Evolutionary conservation across 805 yeast genomes (phyloP).

Genomic region (Candida coquimbonensis): DNA sequence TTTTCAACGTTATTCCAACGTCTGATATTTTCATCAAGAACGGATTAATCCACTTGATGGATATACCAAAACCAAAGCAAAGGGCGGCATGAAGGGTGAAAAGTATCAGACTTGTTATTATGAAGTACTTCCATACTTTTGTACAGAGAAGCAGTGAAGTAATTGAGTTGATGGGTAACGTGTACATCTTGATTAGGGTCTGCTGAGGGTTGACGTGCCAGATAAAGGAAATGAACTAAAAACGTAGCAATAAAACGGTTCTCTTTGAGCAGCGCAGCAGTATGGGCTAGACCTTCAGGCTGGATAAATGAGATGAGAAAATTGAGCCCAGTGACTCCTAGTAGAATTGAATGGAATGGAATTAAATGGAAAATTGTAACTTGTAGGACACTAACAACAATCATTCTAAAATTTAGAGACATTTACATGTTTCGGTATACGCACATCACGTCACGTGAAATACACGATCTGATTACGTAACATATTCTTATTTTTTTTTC

Average conservation of each 20-base stretch:
- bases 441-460: too few relatives aligned
- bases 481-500: neutral
- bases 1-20: constrained; percentile 9
- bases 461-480: neutral
- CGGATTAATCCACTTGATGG: constrained; percentile 24
- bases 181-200: neutral
- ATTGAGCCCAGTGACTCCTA: too few relatives aligned
- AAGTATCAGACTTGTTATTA: neutral
- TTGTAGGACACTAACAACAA: too few relatives aligned
- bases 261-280: too few relatives aligned
- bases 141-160: neutral
- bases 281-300: too few relatives aligned
- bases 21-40: constrained; percentile 18
- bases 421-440: too few relatives aligned
- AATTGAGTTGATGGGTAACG: neutral
- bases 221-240: neutral
- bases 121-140: neutral
- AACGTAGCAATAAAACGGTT: neutral
- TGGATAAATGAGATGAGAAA: too few relatives aligned
- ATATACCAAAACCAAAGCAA: constrained; percentile 19
- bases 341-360: too few relatives aligned
- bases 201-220: neutral
- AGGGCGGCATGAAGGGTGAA: constrained; percentile 4
- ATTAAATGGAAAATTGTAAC: too few relatives aligned
- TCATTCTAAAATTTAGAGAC: too few relatives aligned